A percentile compares a stretch with the other conserved stretches of the same genome.
Evolutionary conservation across 495 filamentous ascomycete genomes (phyloP).

Genomic region (Corynascus novoguineensis): DNA sequence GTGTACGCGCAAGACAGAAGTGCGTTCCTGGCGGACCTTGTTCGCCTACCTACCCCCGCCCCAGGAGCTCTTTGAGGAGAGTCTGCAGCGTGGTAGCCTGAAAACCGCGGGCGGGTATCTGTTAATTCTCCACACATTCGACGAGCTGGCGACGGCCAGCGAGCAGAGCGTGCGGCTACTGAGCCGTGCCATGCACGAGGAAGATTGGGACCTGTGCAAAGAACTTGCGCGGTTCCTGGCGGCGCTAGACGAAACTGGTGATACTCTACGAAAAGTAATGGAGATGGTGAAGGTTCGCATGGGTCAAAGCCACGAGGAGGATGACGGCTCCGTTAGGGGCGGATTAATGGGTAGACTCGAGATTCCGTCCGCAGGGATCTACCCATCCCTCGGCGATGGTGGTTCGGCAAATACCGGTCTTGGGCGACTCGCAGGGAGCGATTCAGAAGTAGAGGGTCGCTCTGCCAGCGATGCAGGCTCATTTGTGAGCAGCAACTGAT

Average conservation of each 20-base stretch:
- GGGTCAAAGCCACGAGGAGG: slow-evolving; percentile 32
- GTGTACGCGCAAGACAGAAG: slow-evolving; percentile 95
- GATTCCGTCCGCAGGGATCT: slow-evolving; percentile 39
- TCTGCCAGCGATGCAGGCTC: slow-evolving; percentile 31
- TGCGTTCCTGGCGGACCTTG: slow-evolving; percentile 88
- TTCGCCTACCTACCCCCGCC: slow-evolving; percentile 87
- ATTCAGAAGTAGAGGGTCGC: slow-evolving; percentile 27
- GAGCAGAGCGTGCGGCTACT: slow-evolving; percentile 81
- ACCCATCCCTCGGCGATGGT: slow-evolving; percentile 20
- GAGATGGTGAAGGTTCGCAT: slow-evolving; percentile 58
- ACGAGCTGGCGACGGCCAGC: slow-evolving; percentile 71
- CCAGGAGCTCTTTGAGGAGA: slow-evolving; percentile 86
- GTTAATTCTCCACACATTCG: slow-evolving; percentile 89
- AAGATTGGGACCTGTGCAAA: slow-evolving; percentile 95
- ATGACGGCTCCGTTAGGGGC: slow-evolving; percentile 30
- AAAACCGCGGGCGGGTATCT: slow-evolving; percentile 97
- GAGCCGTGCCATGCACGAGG: slow-evolving; percentile 70
- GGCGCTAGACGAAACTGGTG: slow-evolving; percentile 81
- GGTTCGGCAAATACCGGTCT: slow-evolving; percentile 6
- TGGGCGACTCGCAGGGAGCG: slow-evolving; percentile 21
- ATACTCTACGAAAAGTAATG: slow-evolving; percentile 73
- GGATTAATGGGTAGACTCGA: slow-evolving; percentile 50
- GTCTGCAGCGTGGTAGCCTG: slow-evolving; percentile 71
- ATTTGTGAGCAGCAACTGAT: slow-evolving; percentile 17
- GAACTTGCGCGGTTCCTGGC: slow-evolving; percentile 90